Evolutionary conservation across 495 filamentous ascomycete genomes (phyloP).

Genomic region (Extremus antarcticus): DNA sequence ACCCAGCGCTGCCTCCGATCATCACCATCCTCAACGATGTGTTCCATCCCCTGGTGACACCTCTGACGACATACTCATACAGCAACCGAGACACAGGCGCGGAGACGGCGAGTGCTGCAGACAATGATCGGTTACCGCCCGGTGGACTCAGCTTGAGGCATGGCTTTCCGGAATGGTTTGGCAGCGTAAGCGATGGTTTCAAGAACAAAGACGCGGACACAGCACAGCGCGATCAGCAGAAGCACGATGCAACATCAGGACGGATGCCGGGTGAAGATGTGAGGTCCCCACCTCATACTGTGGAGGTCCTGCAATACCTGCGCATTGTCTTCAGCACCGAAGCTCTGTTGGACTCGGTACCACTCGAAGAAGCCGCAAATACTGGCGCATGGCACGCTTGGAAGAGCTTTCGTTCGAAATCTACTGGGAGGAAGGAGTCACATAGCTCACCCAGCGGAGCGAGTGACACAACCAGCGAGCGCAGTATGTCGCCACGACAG

Average conservation of each 20-base stretch:
- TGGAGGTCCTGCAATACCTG: slow-evolving; percentile 66
- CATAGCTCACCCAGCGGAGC: background rate
- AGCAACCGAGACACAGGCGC: slow-evolving; percentile 54
- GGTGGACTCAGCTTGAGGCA: slow-evolving; percentile 80
- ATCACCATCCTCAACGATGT: slow-evolving; percentile 83
- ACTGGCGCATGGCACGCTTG: slow-evolving; percentile 42
- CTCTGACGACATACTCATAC: slow-evolving; percentile 82
- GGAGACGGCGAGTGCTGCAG: slow-evolving; percentile 67
- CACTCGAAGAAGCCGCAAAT: slow-evolving; percentile 73
- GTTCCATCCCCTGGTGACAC: slow-evolving; percentile 87
- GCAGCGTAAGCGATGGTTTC: background rate
- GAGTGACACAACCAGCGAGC: background rate
- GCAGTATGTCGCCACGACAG: slow-evolving; percentile 3
- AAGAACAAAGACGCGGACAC: background rate
- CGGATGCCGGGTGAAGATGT: background rate
- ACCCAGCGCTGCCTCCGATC: slow-evolving; percentile 68
- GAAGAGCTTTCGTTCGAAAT: slow-evolving; percentile 12
- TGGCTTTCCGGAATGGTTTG: slow-evolving; percentile 77
- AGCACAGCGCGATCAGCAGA: background rate
- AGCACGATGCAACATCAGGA: background rate
- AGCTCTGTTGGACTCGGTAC: slow-evolving; percentile 62
- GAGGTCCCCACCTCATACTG: slow-evolving; percentile 26
- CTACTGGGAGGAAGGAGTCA: background rate
- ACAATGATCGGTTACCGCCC: slow-evolving; percentile 70
- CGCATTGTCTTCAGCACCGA: slow-evolving; percentile 70